These are phyloP conservation scores for Phytophthora meadii DNA, from an alignment of 352 stramenopile genomes.

Conservation along the genomic window DNA sequence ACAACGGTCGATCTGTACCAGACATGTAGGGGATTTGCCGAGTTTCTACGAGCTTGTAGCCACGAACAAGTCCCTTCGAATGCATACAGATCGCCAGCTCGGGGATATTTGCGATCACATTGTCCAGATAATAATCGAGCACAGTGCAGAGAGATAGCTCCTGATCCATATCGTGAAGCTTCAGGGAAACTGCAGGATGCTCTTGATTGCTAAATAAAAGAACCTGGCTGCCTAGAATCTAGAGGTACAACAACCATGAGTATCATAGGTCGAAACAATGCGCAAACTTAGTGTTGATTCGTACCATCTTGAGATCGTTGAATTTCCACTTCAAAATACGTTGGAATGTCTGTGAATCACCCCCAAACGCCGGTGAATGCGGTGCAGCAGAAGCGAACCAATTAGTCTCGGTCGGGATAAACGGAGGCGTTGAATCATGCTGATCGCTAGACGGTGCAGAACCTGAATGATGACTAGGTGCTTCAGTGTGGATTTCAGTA, in stretches of 20 bases:
- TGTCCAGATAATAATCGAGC: slow-evolving; percentile 89
- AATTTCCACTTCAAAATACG: slow-evolving; percentile 90
- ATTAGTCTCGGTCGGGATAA: slow-evolving; percentile 27
- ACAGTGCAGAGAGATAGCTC: slow-evolving; percentile 84
- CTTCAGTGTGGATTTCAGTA: neutral
- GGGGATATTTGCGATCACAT: slow-evolving; percentile 89
- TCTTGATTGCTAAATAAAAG: slow-evolving; percentile 87
- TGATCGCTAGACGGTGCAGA: neutral
- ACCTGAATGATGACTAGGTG: neutral
- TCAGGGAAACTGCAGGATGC: slow-evolving; percentile 82
- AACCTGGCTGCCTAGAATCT: slow-evolving; percentile 85
- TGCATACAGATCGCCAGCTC: slow-evolving; percentile 90
- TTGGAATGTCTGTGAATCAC: slow-evolving; percentile 65
- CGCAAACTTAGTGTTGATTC: neutral
- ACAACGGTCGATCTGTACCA: slow-evolving; percentile 59
- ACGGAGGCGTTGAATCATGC: slow-evolving; percentile 10
- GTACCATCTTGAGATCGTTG: slow-evolving; percentile 87
- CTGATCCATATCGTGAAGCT: slow-evolving; percentile 88
- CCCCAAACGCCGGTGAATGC: slow-evolving; percentile 30
- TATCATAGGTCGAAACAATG: too few relatives aligned
- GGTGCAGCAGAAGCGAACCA: slow-evolving; percentile 38
- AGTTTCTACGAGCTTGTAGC: slow-evolving; percentile 88
- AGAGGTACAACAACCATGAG: neutral
- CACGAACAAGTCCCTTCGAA: slow-evolving; percentile 82
- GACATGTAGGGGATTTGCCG: slow-evolving; percentile 87